Conservation (phyloP, 2,329 filamentous ascomycete species). For the Coniochaeta sp. region DNA sequence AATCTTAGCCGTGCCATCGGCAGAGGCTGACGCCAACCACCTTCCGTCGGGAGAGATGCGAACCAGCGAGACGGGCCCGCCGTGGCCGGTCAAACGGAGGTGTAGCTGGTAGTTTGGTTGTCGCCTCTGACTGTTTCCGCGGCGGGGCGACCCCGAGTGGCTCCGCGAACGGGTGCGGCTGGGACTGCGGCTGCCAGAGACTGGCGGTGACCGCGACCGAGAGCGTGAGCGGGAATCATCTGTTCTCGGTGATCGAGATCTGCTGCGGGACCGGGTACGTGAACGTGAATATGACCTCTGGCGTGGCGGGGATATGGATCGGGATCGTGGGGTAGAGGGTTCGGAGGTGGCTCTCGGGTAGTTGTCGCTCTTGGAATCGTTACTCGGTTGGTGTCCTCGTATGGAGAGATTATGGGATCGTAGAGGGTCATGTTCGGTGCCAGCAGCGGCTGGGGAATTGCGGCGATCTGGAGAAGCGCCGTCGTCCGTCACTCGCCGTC, state of each 20-base stretch:
- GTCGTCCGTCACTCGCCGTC: conserved; percentile 29
- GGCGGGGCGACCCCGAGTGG: conserved; percentile 21
- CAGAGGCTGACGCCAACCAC: conserved; percentile 85
- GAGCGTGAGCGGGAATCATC: conserved; percentile 25
- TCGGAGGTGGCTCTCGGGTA: conserved; percentile 13
- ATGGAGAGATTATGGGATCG: conserved; percentile 18
- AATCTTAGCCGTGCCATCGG: conserved; percentile 84
- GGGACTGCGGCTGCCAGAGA: conserved; percentile 17
- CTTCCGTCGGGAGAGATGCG: conserved; percentile 86
- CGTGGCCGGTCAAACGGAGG: conserved; percentile 70
- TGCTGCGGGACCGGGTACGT: conserved; percentile 15
- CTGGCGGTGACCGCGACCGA: conserved; percentile 26
- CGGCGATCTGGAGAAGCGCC: conserved; percentile 24
- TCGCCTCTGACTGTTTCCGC: conserved; percentile 31
- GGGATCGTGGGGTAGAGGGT: conserved; percentile 9
- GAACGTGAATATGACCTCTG: neutral
- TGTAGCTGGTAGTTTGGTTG: conserved; percentile 61
- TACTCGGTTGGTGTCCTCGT: conserved; percentile 13
- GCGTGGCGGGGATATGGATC: conserved; percentile 11
- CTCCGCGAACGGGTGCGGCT: conserved; percentile 23
- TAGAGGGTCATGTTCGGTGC: conserved; percentile 4
- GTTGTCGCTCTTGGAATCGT: conserved; percentile 8
- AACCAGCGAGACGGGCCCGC: conserved; percentile 72
- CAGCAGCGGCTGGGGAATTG: conserved; percentile 2
- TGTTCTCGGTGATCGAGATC: conserved; percentile 12